Base-by-base conservation (phyloP, 192 early-diverging fungal species). In the Phycomyces blakesleeanus region DNA sequence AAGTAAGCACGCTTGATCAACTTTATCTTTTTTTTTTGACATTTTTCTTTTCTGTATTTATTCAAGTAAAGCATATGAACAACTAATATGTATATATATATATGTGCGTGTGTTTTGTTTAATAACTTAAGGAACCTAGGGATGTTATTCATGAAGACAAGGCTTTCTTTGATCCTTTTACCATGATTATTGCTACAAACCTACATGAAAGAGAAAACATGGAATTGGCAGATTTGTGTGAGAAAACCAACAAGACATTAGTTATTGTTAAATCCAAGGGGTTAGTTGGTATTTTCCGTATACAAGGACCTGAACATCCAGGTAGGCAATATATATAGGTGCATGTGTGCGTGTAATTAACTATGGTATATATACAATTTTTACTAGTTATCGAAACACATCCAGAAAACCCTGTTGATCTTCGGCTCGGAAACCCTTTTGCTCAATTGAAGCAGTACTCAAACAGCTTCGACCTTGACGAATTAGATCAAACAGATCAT, bases 321-420 rank as follows among this genome's bases (percentile, higher is more conserved):
- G 78, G 93, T 95, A 83, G 14, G 6, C 40, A 41, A 41, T 41
- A 41, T 7, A 25, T 3, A 22, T 26, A 42, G 1, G 5, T 9
- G 44, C 3, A 38, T 12, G 15, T n/a, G 6, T 25, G 25, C 15
- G 18, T 3, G 8, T 50, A n/a, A n/a, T n/a, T n/a, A n/a, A n/a
- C n/a, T n/a, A n/a, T n/a, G n/a, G n/a, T n/a, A n/a, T n/a, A n/a
- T n/a, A n/a, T n/a, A n/a, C n/a, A n/a, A n/a, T n/a, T n/a, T n/a
- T n/a, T 25, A 29, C 51, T 78, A 94, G 93, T 96, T 47, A 83
- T 96, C 25, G 96, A 98, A 68, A 84, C 90, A 16, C 94, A 98
- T 71, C 92, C 89, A 9, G 92, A 91, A 20, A 82, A 69, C 51
- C 72, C 81, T 27, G 63, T 81, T 9, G 97, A 97, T 74, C 79